Evolutionary conservation across 345 rosid genomes (phyloP), one percentile per base, ranked within the genome.

Genomic region (Eucalyptus erythrocorys): DNA sequence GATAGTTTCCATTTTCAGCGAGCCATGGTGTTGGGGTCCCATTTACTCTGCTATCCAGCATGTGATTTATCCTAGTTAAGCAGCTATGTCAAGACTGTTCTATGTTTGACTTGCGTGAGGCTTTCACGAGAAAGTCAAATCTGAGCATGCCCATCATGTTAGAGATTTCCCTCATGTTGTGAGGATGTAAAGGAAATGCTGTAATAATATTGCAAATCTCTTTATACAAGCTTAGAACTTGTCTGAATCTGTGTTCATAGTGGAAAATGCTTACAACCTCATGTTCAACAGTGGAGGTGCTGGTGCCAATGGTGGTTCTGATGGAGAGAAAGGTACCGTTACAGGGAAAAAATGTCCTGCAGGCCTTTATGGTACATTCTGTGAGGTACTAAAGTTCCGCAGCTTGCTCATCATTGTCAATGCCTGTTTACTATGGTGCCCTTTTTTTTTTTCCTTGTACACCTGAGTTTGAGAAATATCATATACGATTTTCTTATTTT

Each of bases 361-460:
- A 90, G 99, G 99, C 50, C 98, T 98, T 89, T 94, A 93, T 92
- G 99, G 99, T 90, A 96, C 96, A 92, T 98, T 96, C 90, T 98
- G 99, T 91, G 86, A 91, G 96, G 99, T 98, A 93, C 82, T 91
- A 47, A 90, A 48, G 26, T 53, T 50, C 13, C 45, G 32, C 42
- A 40, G 32, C 57, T 53, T 88, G 40, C 55, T 32, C 27, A 4
- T 13, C 24, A 10, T 15, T 42, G 13, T 53, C 26, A 50, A 80
- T 80, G 22, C 27, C 24, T 50, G 48, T 50, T 49, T 79, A 76
- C 71, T 26, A 10, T 21, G 32, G 88, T 61, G 86, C 55, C 76
- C 47, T 76, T 37, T 71, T 21, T 66, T 66, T 34, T 71, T 37
- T 37, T 10, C 27, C 82, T 27, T 5, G 27, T 40, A 76, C 47